phyloP scores from a whole-genome alignment of 179 eudicot genomes.

The Patellifolia procumbens region DNA sequence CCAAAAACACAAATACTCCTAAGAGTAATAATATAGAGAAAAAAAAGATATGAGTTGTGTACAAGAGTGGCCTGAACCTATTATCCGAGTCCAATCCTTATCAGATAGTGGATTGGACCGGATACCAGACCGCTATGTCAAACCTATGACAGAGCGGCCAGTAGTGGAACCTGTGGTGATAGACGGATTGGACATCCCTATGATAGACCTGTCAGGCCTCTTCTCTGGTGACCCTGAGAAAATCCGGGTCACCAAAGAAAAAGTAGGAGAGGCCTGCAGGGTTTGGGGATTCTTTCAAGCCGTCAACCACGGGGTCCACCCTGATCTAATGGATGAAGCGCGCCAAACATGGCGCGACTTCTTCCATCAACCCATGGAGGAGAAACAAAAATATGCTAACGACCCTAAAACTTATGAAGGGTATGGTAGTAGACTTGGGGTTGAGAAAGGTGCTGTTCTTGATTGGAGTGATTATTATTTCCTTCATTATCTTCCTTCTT shows the following conservation, averaged over 20 bases:
- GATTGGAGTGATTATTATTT: conserved; percentile 95
- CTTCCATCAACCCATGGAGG: conserved; percentile 79
- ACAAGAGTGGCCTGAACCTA: conserved; percentile 80
- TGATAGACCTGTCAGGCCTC: conserved; percentile 56
- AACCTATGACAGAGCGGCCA: conserved; percentile 48
- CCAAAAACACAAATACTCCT: not conserved
- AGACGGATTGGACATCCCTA: conserved; percentile 49
- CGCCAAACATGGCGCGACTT: conserved; percentile 65
- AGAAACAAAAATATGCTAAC: conserved; percentile 61
- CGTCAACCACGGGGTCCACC: conserved; percentile 69
- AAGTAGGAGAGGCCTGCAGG: conserved; percentile 54
- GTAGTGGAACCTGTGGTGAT: too few species aligned
- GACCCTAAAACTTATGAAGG: conserved; percentile 84
- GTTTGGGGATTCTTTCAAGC: conserved; percentile 91
- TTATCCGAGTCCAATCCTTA: conserved; percentile 64
- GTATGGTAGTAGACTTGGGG: conserved; percentile 84
- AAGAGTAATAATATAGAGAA: not conserved
- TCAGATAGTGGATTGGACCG: conserved; percentile 52
- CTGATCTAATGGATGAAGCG: conserved; percentile 60
- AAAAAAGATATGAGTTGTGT: conserved; percentile 36
- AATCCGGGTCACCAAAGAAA: conserved; percentile 22
- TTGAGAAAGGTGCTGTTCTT: conserved; percentile 80
- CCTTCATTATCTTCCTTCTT: conserved; percentile 71
- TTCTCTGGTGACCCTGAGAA: conserved; percentile 14
- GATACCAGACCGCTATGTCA: conserved; percentile 63